Conservation (phyloP, 495 filamentous ascomycete species). For the Penicillium simplicissimum region DNA sequence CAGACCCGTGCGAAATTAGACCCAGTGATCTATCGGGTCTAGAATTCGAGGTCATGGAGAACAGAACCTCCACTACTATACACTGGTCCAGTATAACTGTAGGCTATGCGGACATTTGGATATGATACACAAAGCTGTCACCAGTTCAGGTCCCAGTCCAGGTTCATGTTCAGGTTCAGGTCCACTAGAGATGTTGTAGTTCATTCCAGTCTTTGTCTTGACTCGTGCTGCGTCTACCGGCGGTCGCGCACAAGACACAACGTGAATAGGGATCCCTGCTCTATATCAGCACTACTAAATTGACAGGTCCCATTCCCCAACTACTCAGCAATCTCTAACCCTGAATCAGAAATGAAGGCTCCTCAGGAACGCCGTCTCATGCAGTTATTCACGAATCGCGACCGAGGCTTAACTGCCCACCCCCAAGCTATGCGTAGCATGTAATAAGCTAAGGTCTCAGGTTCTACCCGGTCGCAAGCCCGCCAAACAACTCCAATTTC, state of each 20-base stretch:
- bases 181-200: background rate
- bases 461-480: background rate
- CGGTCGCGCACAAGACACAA: background rate
- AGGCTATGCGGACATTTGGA: background rate
- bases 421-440: background rate
- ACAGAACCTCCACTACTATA: background rate
- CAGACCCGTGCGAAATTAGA: slow-evolving; percentile 28
- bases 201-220: background rate
- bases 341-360: background rate
- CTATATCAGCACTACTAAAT: background rate
- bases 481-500: background rate
- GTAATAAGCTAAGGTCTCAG: slow-evolving; percentile 8
- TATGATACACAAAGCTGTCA: slow-evolving; percentile 1
- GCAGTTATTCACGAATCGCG: slow-evolving; percentile 1
- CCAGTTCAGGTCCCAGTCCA: background rate
- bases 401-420: background rate
- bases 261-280: background rate
- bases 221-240: background rate
- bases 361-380: background rate
- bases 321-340: background rate
- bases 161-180: background rate
- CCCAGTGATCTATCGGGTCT: slow-evolving; percentile 28
- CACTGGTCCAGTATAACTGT: background rate
- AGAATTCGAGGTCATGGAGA: slow-evolving; percentile 15
- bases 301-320: background rate